Evolutionary conservation across 139 green algal genomes (phyloP).

Genomic region (Chlamydomonas incerta): DNA sequence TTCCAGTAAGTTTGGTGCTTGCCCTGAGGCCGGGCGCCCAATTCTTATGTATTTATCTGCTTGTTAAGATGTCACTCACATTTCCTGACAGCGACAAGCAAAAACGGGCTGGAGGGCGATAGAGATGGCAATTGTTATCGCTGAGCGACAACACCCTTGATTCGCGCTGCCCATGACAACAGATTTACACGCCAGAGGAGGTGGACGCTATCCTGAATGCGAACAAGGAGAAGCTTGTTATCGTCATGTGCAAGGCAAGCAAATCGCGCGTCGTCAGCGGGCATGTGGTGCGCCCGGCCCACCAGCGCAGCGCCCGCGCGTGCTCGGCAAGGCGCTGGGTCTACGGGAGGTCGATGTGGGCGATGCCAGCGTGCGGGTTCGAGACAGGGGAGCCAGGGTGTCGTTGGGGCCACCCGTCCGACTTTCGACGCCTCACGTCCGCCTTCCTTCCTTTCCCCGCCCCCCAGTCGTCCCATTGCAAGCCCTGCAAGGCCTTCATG

Average conservation of each 20-base stretch:
- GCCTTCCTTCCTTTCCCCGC: background rate
- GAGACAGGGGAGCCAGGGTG: no score
- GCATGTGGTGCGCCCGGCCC: no score
- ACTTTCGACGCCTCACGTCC: no score
- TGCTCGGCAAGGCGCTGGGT: no score
- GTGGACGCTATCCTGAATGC: slow-evolving; percentile 61
- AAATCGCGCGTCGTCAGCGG: background rate
- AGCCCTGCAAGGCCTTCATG: slow-evolving; percentile 78
- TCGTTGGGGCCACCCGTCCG: no score
- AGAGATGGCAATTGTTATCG: background rate
- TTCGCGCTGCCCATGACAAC: background rate
- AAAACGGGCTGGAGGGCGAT: background rate
- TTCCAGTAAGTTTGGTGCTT: background rate
- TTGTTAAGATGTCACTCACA: background rate
- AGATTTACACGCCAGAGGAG: slow-evolving; percentile 55
- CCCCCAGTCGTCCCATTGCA: slow-evolving; percentile 63
- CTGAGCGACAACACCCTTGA: background rate
- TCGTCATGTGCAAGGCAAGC: slow-evolving; percentile 79
- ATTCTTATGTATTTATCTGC: no score
- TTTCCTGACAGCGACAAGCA: no score
- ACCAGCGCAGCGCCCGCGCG: background rate
- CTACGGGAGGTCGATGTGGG: no score
- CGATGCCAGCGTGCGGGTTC: no score
- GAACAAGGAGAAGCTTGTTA: slow-evolving; percentile 62
- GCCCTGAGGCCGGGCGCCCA: no score